These are phyloP conservation scores for Papiliotrema nemorosa DNA, from an alignment of 1,284 basidiomycete species.

Conservation along the genomic window DNA sequence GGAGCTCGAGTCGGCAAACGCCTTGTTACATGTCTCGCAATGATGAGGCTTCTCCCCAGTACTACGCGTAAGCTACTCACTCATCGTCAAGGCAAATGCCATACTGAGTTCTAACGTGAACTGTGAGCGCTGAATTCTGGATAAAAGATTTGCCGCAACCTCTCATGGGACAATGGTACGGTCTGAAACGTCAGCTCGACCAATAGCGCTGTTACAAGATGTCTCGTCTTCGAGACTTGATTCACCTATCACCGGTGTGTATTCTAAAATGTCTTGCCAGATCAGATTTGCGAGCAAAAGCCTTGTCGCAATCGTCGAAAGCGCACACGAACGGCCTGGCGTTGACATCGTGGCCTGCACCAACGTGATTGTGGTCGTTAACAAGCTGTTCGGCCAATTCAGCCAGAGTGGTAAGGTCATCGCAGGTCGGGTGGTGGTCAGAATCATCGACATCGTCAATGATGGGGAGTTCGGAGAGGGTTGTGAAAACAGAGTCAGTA, in stretches of 20 bases:
- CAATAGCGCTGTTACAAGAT: no score
- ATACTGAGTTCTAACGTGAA: conserved; percentile 52
- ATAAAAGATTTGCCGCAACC: conserved; percentile 50
- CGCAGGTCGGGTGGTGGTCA: neutral
- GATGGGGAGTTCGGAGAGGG: neutral
- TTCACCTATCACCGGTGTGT: conserved; percentile 49
- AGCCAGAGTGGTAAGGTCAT: neutral
- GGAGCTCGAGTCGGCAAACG: conserved; percentile 57
- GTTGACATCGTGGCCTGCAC: conserved; percentile 32
- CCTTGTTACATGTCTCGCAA: conserved; percentile 54
- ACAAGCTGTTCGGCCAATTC: conserved; percentile 33
- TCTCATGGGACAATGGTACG: conserved; percentile 41
- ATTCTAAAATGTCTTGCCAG: conserved; percentile 52
- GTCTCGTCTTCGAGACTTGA: no score
- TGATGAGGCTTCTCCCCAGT: conserved; percentile 58
- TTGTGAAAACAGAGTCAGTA: neutral
- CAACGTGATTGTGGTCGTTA: conserved; percentile 42
- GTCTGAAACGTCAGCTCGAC: conserved; percentile 28
- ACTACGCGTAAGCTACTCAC: conserved; percentile 33
- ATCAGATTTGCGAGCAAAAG: conserved; percentile 53
- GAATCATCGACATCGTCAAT: neutral
- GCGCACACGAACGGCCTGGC: conserved; percentile 47
- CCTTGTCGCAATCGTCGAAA: conserved; percentile 48
- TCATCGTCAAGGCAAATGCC: conserved; percentile 12
- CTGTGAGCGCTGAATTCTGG: conserved; percentile 48